Evolutionary conservation across 2,329 filamentous ascomycete species (phyloP).

Genomic region (Fusarium nygamai): DNA sequence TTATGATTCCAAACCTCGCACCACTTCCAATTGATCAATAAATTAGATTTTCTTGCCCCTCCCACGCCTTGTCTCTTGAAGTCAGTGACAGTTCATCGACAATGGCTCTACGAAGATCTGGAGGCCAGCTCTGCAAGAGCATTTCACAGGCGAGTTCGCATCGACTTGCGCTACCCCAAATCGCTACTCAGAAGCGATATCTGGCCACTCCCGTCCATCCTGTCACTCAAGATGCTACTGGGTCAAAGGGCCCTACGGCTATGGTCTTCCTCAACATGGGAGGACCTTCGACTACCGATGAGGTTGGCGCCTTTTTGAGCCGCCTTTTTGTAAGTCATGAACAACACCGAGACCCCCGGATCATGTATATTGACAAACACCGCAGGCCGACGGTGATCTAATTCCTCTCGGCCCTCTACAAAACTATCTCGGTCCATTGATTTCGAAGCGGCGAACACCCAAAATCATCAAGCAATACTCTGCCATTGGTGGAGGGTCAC

Average conservation of each 20-base stretch:
- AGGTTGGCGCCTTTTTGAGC: constrained; percentile 90
- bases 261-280: constrained; percentile 99
- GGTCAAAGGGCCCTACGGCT: constrained; percentile 83
- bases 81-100: neutral
- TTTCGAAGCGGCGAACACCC: constrained; percentile 86
- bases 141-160: constrained; percentile 40
- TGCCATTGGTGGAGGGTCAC: constrained; percentile 95
- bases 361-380: constrained; percentile 21
- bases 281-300: constrained; percentile 85
- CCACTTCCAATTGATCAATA: constrained; percentile 26
- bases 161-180: constrained; percentile 44
- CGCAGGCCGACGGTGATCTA: constrained; percentile 86
- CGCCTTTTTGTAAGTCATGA: constrained; percentile 80
- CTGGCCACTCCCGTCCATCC: constrained; percentile 68
- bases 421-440: constrained; percentile 87
- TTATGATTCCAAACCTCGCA: constrained; percentile 29
- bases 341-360: neutral
- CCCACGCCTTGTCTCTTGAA: neutral
- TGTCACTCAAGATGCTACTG: constrained; percentile 79
- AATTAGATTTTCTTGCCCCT: neutral
- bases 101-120: constrained; percentile 48
- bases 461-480: constrained; percentile 98
- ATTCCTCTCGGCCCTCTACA: constrained; percentile 96
- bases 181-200: constrained; percentile 45
- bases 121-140: constrained; percentile 45